phyloP scores from a whole-genome alignment of 305 asterid species.

The Rubia tinctorum region DNA sequence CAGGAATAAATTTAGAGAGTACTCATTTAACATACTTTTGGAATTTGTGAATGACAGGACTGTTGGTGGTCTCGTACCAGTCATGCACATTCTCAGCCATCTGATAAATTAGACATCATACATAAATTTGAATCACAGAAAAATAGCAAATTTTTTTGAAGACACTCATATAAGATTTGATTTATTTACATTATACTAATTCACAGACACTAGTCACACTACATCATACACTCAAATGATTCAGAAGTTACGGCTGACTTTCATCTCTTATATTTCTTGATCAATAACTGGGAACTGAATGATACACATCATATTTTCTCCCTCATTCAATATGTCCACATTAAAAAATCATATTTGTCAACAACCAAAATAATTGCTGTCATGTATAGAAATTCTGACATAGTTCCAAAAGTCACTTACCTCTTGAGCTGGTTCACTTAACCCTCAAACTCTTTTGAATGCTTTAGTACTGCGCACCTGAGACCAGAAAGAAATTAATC shows the following conservation, averaged over 20 bases:
- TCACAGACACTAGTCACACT: background rate
- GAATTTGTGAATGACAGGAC: slow-evolving; percentile 89
- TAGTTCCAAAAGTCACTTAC: slow-evolving; percentile 30
- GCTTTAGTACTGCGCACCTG: slow-evolving; percentile 79
- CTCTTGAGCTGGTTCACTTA: slow-evolving; percentile 92
- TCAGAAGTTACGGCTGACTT: background rate
- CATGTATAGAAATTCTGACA: slow-evolving; percentile 6
- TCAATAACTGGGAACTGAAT: background rate
- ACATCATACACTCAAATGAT: background rate
- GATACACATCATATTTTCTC: background rate
- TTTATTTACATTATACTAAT: background rate
- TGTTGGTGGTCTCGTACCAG: slow-evolving; percentile 97
- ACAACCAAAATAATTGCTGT: background rate
- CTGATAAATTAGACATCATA: slow-evolving; percentile 33
- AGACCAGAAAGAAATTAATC: slow-evolving; percentile 14
- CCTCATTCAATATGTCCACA: background rate
- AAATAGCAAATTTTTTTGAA: background rate
- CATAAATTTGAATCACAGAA: too few species aligned
- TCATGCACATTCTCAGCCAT: slow-evolving; percentile 89
- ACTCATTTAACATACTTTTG: slow-evolving; percentile 62
- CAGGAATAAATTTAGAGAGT: slow-evolving; percentile 6
- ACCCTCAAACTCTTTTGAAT: slow-evolving; percentile 65
- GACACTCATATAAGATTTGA: background rate
- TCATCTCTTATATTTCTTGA: background rate
- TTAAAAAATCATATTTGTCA: background rate